A percentile compares a stretch with the other conserved stretches of the same genome.
Evolutionary conservation across 306 rosid genomes (phyloP).

Genomic region (Gastrolobium villosum): DNA sequence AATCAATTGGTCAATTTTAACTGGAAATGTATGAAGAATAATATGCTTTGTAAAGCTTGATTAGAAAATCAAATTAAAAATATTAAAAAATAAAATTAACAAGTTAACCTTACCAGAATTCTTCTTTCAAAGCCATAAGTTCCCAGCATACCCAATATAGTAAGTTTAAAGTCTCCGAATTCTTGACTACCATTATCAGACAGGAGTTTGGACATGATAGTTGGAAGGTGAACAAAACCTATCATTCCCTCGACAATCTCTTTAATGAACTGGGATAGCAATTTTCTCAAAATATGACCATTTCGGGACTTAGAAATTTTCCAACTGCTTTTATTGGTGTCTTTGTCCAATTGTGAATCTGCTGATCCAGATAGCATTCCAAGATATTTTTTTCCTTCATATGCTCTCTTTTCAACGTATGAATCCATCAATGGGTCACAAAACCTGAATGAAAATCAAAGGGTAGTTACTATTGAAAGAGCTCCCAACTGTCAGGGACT

Average conservation of each 20-base stretch:
- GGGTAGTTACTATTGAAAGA: slow-evolving; percentile 38
- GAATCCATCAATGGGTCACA: slow-evolving; percentile 89
- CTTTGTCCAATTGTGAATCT: slow-evolving; percentile 59
- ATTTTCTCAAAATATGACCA: slow-evolving; percentile 72
- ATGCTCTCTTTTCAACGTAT: slow-evolving; percentile 50
- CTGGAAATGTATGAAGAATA: slow-evolving; percentile 17
- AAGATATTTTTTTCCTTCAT: slow-evolving; percentile 58
- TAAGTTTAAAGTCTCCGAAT: slow-evolving; percentile 93
- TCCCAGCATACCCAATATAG: slow-evolving; percentile 96
- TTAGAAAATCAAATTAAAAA: slow-evolving; percentile 27
- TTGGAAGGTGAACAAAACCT: slow-evolving; percentile 93
- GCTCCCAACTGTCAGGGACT: not conserved
- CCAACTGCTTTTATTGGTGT: slow-evolving; percentile 70
- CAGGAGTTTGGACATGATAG: slow-evolving; percentile 94
- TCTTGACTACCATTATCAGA: slow-evolving; percentile 94
- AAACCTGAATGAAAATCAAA: slow-evolving; percentile 65
- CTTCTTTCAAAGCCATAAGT: slow-evolving; percentile 95
- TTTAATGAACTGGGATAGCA: slow-evolving; percentile 87
- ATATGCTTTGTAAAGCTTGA: slow-evolving; percentile 40
- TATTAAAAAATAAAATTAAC: slow-evolving; percentile 17
- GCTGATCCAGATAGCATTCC: slow-evolving; percentile 55
- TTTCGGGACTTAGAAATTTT: slow-evolving; percentile 69
- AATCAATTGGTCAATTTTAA: slow-evolving; percentile 24
- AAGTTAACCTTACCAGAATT: slow-evolving; percentile 77
- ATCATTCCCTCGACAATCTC: slow-evolving; percentile 98